Conservation (phyloP, 2,329 filamentous ascomycete genomes). For the Ilyonectria robusta region DNA sequence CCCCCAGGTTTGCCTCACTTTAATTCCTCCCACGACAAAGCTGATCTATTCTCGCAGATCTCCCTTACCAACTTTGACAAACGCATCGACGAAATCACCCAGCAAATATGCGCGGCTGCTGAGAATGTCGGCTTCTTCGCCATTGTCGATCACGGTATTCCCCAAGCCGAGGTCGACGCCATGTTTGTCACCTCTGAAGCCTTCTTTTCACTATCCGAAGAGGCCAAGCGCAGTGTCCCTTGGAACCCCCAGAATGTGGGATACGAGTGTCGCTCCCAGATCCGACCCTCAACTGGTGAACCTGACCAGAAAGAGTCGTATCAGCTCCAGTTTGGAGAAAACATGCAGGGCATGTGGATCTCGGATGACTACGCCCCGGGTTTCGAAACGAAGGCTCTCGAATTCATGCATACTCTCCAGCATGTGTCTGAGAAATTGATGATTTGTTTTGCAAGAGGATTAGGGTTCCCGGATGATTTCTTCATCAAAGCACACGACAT, state of each 20-base stretch:
- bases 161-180: not conserved
- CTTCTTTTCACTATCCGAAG: not conserved
- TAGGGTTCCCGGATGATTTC: not conserved
- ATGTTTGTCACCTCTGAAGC: not conserved
- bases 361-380: not conserved
- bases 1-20: not conserved
- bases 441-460: not conserved
- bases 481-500: not conserved
- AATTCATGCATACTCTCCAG: not conserved
- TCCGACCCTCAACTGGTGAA: not conserved
- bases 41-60: not conserved
- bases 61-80: not conserved
- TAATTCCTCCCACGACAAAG: not conserved
- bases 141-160: not conserved
- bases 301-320: not conserved
- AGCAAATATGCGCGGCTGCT: not conserved
- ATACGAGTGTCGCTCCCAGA: not conserved
- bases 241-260: not conserved
- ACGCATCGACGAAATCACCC: not conserved
- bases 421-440: not conserved
- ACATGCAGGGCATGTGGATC: not conserved
- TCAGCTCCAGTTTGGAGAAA: not conserved
- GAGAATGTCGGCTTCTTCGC: not conserved
- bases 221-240: not conserved
- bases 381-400: not conserved